A percentile compares a stretch with the other conserved stretches of the same genome.
These are phyloP conservation scores for Ciborinia camelliae DNA, from an alignment of 2,329 filamentous ascomycete genomes.

Conservation along the genomic window DNA sequence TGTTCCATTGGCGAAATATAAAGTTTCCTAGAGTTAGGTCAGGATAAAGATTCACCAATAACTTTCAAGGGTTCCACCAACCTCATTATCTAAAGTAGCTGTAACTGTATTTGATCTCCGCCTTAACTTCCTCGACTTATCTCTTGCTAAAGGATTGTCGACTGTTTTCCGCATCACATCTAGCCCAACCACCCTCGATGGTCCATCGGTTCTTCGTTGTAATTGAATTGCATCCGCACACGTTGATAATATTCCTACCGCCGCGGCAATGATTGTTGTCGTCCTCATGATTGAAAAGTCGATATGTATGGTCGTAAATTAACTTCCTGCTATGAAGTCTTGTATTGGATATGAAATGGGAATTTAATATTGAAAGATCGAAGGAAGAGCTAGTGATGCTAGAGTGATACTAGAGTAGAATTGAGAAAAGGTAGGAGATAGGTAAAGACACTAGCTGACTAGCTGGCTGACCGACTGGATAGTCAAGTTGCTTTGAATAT, in stretches of 20 bases:
- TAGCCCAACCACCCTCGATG: conserved; percentile 36
- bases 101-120: conserved; percentile 45
- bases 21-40: conserved; percentile 47
- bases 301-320: not conserved
- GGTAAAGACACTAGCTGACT: too few relatives aligned
- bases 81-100: conserved; percentile 54
- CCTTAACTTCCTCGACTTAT: conserved; percentile 43
- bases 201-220: conserved; percentile 31
- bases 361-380: too few relatives aligned
- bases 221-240: conserved; percentile 33
- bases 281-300: conserved; percentile 31
- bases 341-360: conserved; percentile 4
- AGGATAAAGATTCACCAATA: conserved; percentile 22
- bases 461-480: too few relatives aligned
- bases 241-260: conserved; percentile 31
- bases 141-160: conserved; percentile 32
- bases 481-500: too few relatives aligned
- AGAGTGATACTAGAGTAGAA: too few relatives aligned
- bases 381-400: too few relatives aligned
- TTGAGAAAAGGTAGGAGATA: too few relatives aligned
- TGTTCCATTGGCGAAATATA: conserved; percentile 62
- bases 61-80: conserved; percentile 32
- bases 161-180: conserved; percentile 31
- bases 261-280: conserved; percentile 29
- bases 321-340: conserved; percentile 6